phyloP scores from a whole-genome alignment of 1,284 basidiomycete genomes.

The Puccinia brachypodii region DNA sequence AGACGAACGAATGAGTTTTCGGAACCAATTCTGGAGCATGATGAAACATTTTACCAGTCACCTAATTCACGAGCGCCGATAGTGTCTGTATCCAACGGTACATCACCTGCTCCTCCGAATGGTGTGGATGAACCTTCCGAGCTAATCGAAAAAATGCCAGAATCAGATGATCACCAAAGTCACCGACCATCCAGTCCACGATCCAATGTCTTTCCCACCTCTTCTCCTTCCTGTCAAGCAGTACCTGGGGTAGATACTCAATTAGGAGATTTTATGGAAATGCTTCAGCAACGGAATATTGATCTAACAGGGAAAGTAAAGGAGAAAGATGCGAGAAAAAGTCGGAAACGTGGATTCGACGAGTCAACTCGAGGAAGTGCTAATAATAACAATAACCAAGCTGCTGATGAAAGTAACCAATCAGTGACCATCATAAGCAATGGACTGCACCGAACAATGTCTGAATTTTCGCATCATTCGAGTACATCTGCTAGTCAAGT shows the following conservation, averaged over 20 bases:
- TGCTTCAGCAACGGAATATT: conserved; percentile 40
- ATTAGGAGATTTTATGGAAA: conserved; percentile 38
- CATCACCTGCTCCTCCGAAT: neutral
- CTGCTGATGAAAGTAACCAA: conserved; percentile 13
- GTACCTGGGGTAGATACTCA: conserved; percentile 42
- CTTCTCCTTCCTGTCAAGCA: conserved; percentile 14
- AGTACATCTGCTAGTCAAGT: neutral
- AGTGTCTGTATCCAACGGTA: neutral
- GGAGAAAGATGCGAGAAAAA: conserved; percentile 22
- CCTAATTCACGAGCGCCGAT: neutral
- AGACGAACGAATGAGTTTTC: neutral
- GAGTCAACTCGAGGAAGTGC: conserved; percentile 14
- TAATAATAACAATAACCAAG: neutral
- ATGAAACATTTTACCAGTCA: conserved; percentile 23
- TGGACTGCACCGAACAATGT: conserved; percentile 34
- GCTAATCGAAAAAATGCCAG: neutral
- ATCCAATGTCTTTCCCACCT: conserved; percentile 13
- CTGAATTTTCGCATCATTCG: conserved; percentile 21
- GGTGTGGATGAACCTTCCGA: neutral
- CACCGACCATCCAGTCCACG: conserved; percentile 17
- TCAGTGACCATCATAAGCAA: neutral
- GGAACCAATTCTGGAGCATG: conserved; percentile 23
- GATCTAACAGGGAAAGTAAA: conserved; percentile 10
- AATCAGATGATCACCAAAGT: neutral
- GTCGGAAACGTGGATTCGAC: conserved; percentile 19